Evolutionary conservation across 108 stramenopile species (phyloP).

Genomic region (Mayamaea pseudoterrestris): DNA sequence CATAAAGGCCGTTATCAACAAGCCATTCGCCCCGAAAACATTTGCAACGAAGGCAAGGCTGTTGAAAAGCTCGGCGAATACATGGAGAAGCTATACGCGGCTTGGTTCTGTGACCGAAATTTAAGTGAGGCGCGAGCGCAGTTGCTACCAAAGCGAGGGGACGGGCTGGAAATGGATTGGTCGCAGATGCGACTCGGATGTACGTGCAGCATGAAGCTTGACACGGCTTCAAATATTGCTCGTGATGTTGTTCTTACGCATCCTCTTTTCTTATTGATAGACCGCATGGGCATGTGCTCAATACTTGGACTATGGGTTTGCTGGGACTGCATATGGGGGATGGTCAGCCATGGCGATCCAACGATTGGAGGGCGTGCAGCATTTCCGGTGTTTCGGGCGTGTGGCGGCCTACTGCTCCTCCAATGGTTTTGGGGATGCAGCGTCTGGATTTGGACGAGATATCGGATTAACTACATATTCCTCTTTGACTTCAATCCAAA

Average conservation of each 20-base stretch:
- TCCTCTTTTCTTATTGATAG: no score
- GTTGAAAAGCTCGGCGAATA: constrained; percentile 29
- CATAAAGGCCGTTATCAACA: constrained; percentile 50
- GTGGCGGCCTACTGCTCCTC: constrained; percentile 74
- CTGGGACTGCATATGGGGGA: constrained; percentile 89
- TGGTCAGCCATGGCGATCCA: constrained; percentile 33
- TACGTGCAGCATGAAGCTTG: constrained; percentile 2
- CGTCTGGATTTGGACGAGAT: constrained; percentile 77
- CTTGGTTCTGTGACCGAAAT: constrained; percentile 84
- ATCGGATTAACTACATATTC: constrained; percentile 84
- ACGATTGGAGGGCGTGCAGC: constrained; percentile 77
- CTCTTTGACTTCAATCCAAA: constrained; percentile 82
- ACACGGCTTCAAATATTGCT: not conserved
- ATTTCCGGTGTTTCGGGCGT: constrained; percentile 85
- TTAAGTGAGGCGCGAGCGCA: constrained; percentile 73
- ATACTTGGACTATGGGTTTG: constrained; percentile 84
- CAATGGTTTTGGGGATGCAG: constrained; percentile 90
- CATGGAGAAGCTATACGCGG: constrained; percentile 55
- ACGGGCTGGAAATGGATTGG: constrained; percentile 89
- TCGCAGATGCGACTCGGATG: constrained; percentile 51
- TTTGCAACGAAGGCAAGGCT: constrained; percentile 58
- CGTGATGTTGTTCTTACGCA: not conserved
- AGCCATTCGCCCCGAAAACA: constrained; percentile 14
- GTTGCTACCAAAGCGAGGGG: constrained; percentile 80
- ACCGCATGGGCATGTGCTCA: constrained; percentile 85